Percentiles rank a stretch among this genome's conserved stretches.
These are phyloP conservation scores for Suillus luteus DNA, from an alignment of 768 basidiomycete genomes.

Conservation along the genomic window DNA sequence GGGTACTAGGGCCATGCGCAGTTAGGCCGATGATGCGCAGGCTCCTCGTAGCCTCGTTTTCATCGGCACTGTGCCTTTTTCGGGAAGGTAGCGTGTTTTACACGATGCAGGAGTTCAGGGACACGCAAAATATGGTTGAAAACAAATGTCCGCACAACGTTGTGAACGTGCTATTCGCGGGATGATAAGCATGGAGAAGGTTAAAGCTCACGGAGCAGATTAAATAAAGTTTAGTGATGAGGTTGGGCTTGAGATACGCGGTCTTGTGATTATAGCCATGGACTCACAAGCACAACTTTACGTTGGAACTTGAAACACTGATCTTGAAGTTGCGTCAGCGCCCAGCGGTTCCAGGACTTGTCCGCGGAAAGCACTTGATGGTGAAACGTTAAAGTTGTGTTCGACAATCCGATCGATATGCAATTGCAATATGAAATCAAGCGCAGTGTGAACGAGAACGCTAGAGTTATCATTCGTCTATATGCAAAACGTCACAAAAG, in stretches of 20 bases:
- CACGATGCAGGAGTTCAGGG: slow-evolving; percentile 1
- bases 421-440: slow-evolving; percentile 3
- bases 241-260: slow-evolving; percentile 1
- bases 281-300: background rate
- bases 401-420: background rate
- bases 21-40: slow-evolving; percentile 7
- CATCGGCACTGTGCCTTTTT: background rate
- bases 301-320: background rate
- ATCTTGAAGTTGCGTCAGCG: background rate
- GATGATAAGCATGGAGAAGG: slow-evolving; percentile 1
- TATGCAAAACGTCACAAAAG: slow-evolving; percentile 9
- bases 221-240: background rate
- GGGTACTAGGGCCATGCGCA: background rate
- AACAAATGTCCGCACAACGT: background rate
- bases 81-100: background rate
- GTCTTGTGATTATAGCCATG: slow-evolving; percentile 7
- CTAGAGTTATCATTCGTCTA: slow-evolving; percentile 27
- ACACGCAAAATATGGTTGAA: background rate
- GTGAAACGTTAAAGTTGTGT: too few relatives aligned
- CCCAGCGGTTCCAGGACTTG: background rate
- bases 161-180: background rate
- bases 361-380: background rate
- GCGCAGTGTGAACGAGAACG: background rate
- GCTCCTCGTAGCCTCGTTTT: background rate
- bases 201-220: background rate